Base-by-base conservation (phyloP, 257 asterid genomes). In the Solanum commersonii region DNA sequence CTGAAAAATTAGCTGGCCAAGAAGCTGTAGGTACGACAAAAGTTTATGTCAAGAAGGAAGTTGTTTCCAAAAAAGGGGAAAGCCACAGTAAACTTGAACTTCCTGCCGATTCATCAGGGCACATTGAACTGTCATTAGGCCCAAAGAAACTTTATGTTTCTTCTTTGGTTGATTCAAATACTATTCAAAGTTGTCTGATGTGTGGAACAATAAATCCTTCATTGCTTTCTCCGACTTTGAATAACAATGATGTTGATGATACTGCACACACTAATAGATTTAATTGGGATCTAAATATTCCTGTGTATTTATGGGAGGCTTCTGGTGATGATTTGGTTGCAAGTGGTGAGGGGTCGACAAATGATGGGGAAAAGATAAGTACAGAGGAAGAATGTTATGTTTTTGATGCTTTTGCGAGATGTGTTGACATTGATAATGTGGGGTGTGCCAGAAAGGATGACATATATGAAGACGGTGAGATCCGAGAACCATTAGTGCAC, bases 401-500 rank as follows among this genome's bases (percentile, higher is more conserved):
- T 87, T 93, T 95, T 86, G 96, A 94, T 88, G 91, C 88, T 65
- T 73, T 84, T 86, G 91, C 79, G 60, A 56, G 87, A 77, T 52
- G 27, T 27, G 73, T 68, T 87, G 89, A 73, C 85, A 42, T 20
- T 14, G 91, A 83, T 83, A 87, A 77, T 81, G 87, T 89, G 73
- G 74, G 40, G 1, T 34, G 87, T 86, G 86, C 86, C 52, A 12
- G 52, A 44, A 16, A 44, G 52, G 52, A 44, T 44, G 52, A 44
- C 52, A 11, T 44, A 44, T 93, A 84, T 88, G 98, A 96, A 92
- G 99, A 95, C 72, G 98, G 98, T 87, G 98, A 96, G 90, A 91
- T 94, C 83, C 92, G 97, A 90, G 98, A 94, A 88, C 91, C 93
- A 38, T 18, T 84, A 15, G 88, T 81, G 71, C 88, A 49, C 70